phyloP scores from a whole-genome alignment of 78 protist species.

The Bodo saltans region DNA sequence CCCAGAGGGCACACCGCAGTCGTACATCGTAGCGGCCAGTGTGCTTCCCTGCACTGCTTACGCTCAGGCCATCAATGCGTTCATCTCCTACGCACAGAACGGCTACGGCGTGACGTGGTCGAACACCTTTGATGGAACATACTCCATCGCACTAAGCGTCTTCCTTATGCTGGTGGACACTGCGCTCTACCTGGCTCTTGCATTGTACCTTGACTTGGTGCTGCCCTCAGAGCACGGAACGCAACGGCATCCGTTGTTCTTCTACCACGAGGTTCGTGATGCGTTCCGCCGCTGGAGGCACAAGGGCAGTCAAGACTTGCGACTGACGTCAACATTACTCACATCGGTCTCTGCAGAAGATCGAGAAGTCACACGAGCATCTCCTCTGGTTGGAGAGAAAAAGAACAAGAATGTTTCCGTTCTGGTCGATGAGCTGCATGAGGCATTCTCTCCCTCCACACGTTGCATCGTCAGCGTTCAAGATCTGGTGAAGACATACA shows the following conservation, averaged over 20 bases:
- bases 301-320: too few species aligned
- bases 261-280: too few species aligned
- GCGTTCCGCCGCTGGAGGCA: too few species aligned
- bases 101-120: neutral
- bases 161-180: constrained; percentile 11
- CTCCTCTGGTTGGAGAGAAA: too few species aligned
- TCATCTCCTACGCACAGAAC: neutral
- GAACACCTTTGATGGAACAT: neutral
- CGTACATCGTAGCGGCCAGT: neutral
- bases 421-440: too few species aligned
- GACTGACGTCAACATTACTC: too few species aligned
- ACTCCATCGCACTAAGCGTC: neutral
- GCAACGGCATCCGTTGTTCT: constrained; percentile 30
- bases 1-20: neutral
- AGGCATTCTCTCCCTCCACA: too few species aligned
- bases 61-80: neutral
- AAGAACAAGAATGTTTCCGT: too few species aligned
- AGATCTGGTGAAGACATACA: too few species aligned
- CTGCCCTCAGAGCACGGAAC: constrained; percentile 28
- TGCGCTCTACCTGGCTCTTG: constrained; percentile 12
- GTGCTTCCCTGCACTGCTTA: neutral
- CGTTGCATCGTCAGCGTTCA: too few species aligned
- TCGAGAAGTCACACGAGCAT: too few species aligned
- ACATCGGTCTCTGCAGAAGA: too few species aligned
- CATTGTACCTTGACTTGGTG: constrained; percentile 25